Evolutionary conservation across 805 yeast species (phyloP).

Genomic region (Metschnikowia cerradonensis): DNA sequence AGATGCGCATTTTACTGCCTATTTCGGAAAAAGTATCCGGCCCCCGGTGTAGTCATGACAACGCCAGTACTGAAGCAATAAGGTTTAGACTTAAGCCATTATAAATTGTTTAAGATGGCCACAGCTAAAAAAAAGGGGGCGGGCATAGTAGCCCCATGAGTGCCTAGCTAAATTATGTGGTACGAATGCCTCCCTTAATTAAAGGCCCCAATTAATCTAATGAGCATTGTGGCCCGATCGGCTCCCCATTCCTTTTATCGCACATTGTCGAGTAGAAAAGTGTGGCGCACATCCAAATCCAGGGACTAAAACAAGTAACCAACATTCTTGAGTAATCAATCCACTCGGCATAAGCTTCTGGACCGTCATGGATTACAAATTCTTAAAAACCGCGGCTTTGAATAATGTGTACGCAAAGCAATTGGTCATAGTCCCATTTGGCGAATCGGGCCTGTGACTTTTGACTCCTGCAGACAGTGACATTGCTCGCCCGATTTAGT

Average conservation of each 20-base stretch:
- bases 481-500: slow-evolving; percentile 7
- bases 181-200: neutral
- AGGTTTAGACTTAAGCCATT: no score
- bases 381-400: neutral
- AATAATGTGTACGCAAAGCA: neutral
- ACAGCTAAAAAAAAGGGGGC: neutral
- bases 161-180: no score
- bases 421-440: neutral
- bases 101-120: no score
- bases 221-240: slow-evolving; percentile 1
- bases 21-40: neutral
- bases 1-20: neutral
- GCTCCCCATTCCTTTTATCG: slow-evolving; percentile 1
- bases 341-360: neutral
- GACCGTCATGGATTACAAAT: neutral
- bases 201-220: neutral
- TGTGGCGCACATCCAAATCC: neutral
- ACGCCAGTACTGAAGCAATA: no score
- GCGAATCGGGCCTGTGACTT: slow-evolving; percentile 3
- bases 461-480: slow-evolving; percentile 1
- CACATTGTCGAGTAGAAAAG: neutral
- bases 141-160: neutral
- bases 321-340: neutral
- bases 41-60: neutral
- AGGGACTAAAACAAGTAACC: neutral